Base-by-base conservation (phyloP, 2,329 filamentous ascomycete genomes). In the Pleoardoris graminearum region DNA sequence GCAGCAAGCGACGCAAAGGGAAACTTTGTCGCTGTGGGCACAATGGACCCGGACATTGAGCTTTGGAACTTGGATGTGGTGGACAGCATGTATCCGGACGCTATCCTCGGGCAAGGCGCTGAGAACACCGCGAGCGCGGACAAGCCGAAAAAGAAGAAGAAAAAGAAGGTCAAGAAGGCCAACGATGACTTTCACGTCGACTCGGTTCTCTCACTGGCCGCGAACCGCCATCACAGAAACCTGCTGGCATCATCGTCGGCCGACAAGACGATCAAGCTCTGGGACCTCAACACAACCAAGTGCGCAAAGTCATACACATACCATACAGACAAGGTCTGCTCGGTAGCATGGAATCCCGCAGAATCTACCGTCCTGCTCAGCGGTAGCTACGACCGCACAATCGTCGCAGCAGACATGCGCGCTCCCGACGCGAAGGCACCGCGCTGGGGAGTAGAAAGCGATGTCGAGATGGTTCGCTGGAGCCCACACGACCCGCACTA, bases 31-130 rank as follows among this genome's bases (percentile, higher is more conserved):
- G 94, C 94, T 4, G 85, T 99, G 32, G 94, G 92, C 51, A 97
- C 94, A 4, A 96, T 97, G 85, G 93, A 97, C 69, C 93, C 94
- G 1, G 94, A 99, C 68, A 99, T 99, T 63, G 94, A 99, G 78
- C 86, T 99, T 48, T 99, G 94, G 94, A 92, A 99, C 70, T 80
- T 99, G 48, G 94, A 99, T 72, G 88, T 91, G 7, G 86, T 99
- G 47, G 94, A 99, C 77, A 90, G 89, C 84, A 96, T 99, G 89
- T 99, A 97, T 70, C 94, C 94, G 19, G 96, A 96, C 70, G 92
- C 93, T 8, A 95, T 99, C 58, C 85, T 99, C 4, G 94, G 94
- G 8, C 89, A 93, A 50, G 77, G 77, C 29, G 64, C 68, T 16
- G 77, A 79, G 36, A 75, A 79, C 16, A 63, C 79, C 32, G 80